Conservation (phyloP, 306 rosid species). For the Boehmeria nivea region DNA sequence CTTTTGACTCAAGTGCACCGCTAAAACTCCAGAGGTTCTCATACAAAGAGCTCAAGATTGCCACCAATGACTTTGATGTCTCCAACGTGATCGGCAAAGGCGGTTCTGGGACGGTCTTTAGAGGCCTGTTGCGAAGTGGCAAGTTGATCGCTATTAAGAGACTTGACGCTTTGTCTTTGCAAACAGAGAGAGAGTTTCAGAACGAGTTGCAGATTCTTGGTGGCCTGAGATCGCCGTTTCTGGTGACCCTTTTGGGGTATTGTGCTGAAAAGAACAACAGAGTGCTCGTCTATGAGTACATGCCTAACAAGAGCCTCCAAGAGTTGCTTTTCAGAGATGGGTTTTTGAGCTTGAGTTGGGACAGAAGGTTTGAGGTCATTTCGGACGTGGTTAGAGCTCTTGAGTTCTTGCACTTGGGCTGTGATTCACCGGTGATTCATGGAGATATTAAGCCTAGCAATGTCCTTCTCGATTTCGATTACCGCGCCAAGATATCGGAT, state of each 20-base stretch:
- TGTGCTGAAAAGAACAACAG: slow-evolving; percentile 74
- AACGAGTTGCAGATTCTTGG: slow-evolving; percentile 92
- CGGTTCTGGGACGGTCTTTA: slow-evolving; percentile 90
- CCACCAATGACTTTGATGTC: slow-evolving; percentile 58
- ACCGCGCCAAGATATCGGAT: slow-evolving; percentile 67
- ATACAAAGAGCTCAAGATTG: slow-evolving; percentile 70
- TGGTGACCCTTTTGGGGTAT: slow-evolving; percentile 82
- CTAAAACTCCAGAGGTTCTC: slow-evolving; percentile 74
- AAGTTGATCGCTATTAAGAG: slow-evolving; percentile 73
- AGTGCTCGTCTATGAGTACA: slow-evolving; percentile 73
- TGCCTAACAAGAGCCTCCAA: slow-evolving; percentile 86
- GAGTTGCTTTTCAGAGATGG: slow-evolving; percentile 81
- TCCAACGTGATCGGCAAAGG: slow-evolving; percentile 86
- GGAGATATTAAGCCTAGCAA: slow-evolving; percentile 94
- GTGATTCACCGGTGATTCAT: slow-evolving; percentile 93
- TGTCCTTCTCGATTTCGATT: slow-evolving; percentile 66
- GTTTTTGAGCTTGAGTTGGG: slow-evolving; percentile 62
- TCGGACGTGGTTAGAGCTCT: slow-evolving; percentile 80
- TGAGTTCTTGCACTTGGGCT: slow-evolving; percentile 79
- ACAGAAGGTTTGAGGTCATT: slow-evolving; percentile 63
- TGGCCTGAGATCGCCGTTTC: slow-evolving; percentile 75
- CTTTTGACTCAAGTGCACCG: slow-evolving; percentile 75
- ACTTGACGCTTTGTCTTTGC: slow-evolving; percentile 57
- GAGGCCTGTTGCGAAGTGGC: slow-evolving; percentile 66
- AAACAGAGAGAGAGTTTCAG: slow-evolving; percentile 83